Evolutionary conservation across 2,329 filamentous ascomycete genomes (phyloP), one percentile per base, ranked within the genome.

Genomic region (Parafenestella ontariensis): DNA sequence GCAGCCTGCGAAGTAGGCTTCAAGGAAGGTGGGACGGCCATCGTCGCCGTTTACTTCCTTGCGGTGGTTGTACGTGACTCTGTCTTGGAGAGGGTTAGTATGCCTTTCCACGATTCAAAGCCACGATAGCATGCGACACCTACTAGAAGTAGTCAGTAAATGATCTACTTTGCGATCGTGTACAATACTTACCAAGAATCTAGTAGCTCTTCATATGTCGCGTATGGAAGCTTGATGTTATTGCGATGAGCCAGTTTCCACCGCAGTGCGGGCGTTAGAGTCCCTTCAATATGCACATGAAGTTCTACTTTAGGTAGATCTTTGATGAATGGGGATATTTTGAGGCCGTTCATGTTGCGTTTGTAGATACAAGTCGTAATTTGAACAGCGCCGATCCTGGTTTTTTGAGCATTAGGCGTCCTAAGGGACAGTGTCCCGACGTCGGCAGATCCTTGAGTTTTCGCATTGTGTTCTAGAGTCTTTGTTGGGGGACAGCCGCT

Each of bases 211-310:
- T 50, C 52, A 46, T 45, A 54, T 18, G 52, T 54, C 23, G 36
- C 34, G 24, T 54, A 54, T 39, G 52, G 46, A 20, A 49, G 52
- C 34, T 54, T 46, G 20, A 54, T 40, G 31, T 40, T 40, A 54
- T 81, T 81, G 18, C 75, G 73, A 24, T 74, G 69, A 2, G 78
- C 70, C 9, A 81, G 68, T 24, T 73, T 72, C 78, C 77, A 81
- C 46, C 74, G 71, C 1, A 81, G 65, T 17, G 71, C 62, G 0
- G 78, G 76, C 1, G 70, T 74, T n/a, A 81, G 63, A 1, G 76
- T 79, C 6, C 79, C 79, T 69, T 81, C 79, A 45, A 81, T 78
- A 62, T 81, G 79, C 20, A 81, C 52, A 58, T 81, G 79, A 6
- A 81, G 76, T 58, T 81, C 79, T 21, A 80, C 74, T 49, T 81